These are phyloP conservation scores for Priceomyces carsonii DNA, from an alignment of 805 yeast genomes.

Conservation along the genomic window DNA sequence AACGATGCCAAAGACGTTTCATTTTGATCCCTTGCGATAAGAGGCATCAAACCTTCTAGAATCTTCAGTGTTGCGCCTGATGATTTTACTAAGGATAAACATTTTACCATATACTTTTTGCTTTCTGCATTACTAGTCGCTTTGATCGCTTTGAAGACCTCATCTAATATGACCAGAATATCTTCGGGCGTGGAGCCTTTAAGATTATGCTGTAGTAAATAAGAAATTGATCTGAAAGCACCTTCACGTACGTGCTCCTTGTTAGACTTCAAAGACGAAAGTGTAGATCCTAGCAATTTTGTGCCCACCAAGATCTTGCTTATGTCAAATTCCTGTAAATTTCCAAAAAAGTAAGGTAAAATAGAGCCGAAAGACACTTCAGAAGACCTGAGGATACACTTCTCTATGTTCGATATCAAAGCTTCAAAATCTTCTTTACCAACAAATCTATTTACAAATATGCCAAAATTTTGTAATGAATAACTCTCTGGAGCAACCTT, in stretches of 20 bases:
- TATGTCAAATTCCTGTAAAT: conserved; percentile 35
- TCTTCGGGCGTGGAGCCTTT: conserved; percentile 16
- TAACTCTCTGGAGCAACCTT: conserved; percentile 41
- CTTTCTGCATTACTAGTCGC: conserved; percentile 61
- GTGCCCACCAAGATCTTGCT: conserved; percentile 39
- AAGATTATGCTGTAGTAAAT: conserved; percentile 18
- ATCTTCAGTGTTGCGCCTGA: conserved; percentile 36
- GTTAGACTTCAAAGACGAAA: conserved; percentile 57
- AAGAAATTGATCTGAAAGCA: conserved; percentile 33
- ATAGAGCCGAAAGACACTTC: conserved; percentile 62
- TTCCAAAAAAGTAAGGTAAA: conserved; percentile 50
- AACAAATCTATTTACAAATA: conserved; percentile 47
- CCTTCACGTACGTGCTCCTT: conserved; percentile 63
- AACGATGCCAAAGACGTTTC: conserved; percentile 59
- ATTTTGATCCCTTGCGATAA: conserved; percentile 73
- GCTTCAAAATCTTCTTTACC: conserved; percentile 32
- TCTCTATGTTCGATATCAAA: conserved; percentile 66
- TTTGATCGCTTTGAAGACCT: conserved; percentile 58
- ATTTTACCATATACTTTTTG: conserved; percentile 52
- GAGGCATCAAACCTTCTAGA: conserved; percentile 45
- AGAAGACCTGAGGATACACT: conserved; percentile 75
- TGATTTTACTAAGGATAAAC: conserved; percentile 38
- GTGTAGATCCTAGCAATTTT: conserved; percentile 24
- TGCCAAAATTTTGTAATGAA: conserved; percentile 40
- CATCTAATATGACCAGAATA: conserved; percentile 45